A percentile compares a stretch with the other conserved stretches of the same genome.
Evolutionary conservation across 2,329 filamentous ascomycete genomes (phyloP).

Genomic region (Stachybotrys chartarum): DNA sequence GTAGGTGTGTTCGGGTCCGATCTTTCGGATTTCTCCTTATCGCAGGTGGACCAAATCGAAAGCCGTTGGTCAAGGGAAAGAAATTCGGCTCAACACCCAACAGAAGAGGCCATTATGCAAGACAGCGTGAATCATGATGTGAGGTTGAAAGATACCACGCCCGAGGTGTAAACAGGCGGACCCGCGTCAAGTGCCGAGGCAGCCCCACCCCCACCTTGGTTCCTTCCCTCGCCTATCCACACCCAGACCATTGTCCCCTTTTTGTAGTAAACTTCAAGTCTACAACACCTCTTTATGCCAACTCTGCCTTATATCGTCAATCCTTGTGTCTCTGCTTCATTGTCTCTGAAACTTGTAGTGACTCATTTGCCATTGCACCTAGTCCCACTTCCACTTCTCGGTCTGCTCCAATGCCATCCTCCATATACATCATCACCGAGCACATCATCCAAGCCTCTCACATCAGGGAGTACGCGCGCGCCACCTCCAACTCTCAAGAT

Average conservation of each 20-base stretch:
- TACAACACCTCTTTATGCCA: no score
- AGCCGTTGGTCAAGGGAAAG: no score
- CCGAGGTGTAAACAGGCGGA: not conserved
- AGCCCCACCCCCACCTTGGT: not conserved
- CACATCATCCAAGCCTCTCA: slow-evolving; percentile 70
- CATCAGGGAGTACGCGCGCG: slow-evolving; percentile 73
- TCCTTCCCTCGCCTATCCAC: not conserved
- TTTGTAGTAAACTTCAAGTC: not conserved
- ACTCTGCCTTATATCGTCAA: no score
- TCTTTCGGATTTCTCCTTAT: not conserved
- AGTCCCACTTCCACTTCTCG: not conserved
- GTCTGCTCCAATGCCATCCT: slow-evolving; percentile 3
- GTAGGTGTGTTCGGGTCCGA: not conserved
- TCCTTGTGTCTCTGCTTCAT: no score
- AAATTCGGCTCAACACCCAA: no score
- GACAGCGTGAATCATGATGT: not conserved
- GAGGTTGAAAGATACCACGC: not conserved
- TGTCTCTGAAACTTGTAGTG: no score
- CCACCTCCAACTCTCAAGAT: slow-evolving; percentile 65
- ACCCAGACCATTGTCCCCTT: not conserved
- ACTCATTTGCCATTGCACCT: no score
- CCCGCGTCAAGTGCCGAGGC: not conserved
- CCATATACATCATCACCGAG: slow-evolving; percentile 58
- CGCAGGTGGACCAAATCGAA: no score
- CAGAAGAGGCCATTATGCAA: no score